Base-by-base conservation (phyloP, 2,329 filamentous ascomycete genomes). In the Aspergillus viridinutans region DNA sequence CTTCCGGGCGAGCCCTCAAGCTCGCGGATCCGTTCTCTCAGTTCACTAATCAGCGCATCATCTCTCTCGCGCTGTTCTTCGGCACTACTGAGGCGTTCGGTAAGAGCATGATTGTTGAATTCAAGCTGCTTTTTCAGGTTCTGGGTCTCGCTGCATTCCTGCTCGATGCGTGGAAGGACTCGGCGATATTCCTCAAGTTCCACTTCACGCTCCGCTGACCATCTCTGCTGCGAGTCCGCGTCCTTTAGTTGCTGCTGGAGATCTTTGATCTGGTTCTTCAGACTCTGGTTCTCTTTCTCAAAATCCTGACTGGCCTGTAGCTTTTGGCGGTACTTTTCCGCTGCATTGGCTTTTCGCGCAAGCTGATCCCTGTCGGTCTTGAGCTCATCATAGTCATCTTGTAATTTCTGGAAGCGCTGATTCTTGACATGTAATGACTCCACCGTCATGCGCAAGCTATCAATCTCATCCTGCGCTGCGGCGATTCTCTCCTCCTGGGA, bases 401-500 rank as follows among this genome's bases (percentile, higher is more conserved):
- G 77, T 12, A 80, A 62, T 57, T 76, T 77, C 58, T 78, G 76
- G 40, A 74, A 75, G 35, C 75, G 72, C 57, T 78, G 74, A 20
- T 74, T 75, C 61, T 79, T 78, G 55, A 76, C 72, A 48, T 74
- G 74, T 56, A 78, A 64, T 4, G 75, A 74, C 57, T 78, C 76
- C 25, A 77, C 69, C 0, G 70, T 73, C 72, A 78, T 79, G 21
- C 73, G 71, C 28, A 80, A 64, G 28, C 73, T 72, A 59, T 77
- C 75, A 6, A 77, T 72, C 57, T 78, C 75, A 55, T 76, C 70
- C 57, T 79, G 74, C 29, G 74, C 65, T 32, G 81, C 78, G 56
- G 88, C 83, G 10, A 87, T 74, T 63, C 89, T 83, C 21, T 82
- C 81, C 69, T 92, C 89, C 63, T 90, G 83, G 25, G 80, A 82